phyloP scores from a whole-genome alignment of 2,329 filamentous ascomycete species.

The Colletotrichum plurivorum region DNA sequence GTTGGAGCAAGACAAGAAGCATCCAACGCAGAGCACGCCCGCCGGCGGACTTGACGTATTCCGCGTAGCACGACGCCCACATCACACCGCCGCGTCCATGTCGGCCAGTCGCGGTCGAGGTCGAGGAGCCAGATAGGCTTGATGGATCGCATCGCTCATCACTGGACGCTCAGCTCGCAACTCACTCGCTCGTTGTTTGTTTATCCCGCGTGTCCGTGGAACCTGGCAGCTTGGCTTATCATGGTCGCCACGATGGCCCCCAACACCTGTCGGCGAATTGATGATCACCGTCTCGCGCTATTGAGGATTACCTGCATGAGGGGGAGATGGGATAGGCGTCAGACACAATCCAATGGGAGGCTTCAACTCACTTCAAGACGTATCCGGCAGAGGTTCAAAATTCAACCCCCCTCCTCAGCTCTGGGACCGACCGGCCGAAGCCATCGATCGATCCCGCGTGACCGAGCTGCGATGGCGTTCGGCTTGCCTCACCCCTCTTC shows the following conservation, averaged over 20 bases:
- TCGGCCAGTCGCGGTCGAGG: constrained; percentile 23
- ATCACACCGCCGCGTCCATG: not conserved
- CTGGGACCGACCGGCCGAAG: constrained; percentile 11
- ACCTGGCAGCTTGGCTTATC: constrained; percentile 22
- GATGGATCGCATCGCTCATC: no score
- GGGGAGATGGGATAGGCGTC: constrained; percentile 24
- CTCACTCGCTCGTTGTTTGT: constrained; percentile 26
- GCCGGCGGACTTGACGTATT: not conserved
- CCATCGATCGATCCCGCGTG: constrained; percentile 26
- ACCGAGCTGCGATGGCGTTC: constrained; percentile 35
- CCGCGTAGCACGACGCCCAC: not conserved
- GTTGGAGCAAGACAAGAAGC: constrained; percentile 19
- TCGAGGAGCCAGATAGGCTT: constrained; percentile 20
- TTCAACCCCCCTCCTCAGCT: constrained; percentile 21
- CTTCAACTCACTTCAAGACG: constrained; percentile 11
- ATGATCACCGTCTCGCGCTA: constrained; percentile 27
- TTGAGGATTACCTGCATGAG: constrained; percentile 37
- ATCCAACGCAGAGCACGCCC: constrained; percentile 11
- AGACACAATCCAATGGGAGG: constrained; percentile 33
- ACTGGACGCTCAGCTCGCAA: constrained; percentile 11
- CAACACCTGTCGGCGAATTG: constrained; percentile 9
- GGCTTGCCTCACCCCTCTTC: constrained; percentile 15
- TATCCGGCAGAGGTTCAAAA: not conserved
- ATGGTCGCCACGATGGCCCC: constrained; percentile 1
- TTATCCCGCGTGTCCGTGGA: constrained; percentile 28